Evolutionary conservation across 179 eudicot genomes (phyloP), one percentile per base, ranked within the genome.

Genomic region (Monotropa hypopitys): DNA sequence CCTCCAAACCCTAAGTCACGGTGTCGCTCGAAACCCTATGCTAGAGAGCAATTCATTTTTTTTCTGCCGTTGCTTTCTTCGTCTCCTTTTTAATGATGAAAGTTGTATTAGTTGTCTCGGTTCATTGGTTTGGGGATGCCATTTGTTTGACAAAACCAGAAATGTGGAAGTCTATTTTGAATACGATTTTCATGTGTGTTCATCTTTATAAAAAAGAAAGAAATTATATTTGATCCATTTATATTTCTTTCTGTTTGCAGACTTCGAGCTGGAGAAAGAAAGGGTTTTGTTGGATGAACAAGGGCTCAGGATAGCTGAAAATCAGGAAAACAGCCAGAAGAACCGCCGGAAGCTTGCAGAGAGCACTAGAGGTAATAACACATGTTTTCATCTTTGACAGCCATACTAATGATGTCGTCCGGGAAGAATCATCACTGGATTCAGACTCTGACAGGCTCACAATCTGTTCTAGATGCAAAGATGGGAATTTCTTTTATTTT

Each of bases 271-370:
- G 81, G 99, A 95, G 86, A 95, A 91, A 75, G 99, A 95, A 81
- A 93, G 89, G 88, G 88, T 88, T 71, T 81, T 87, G 74, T 81
- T 95, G 85, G 99, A 95, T 87, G 99, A 93, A 81, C 99, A 93
- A 82, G 99, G 99, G 81, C 95, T 95, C 76, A 88, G 89, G 68
- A 95, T 95, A 51, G 97, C 97, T 63, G 99, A 95, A 80, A 90
- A 93, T 79, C 99, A 95, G 85, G 99, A 95, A 81, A 95, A 88
- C 85, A 93, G 97, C 82, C 97, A 95, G 84, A 95, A 95, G 83
- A 95, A 91, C 50, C 90, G 99, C 4, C 89, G 97, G 32, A 95
- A 93, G 76, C 99, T 95, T 72, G 99, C 99, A 5, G 97, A 95
- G 88, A 93, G 91, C 85, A 95, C 99, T 70, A 89, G 97, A 93